Evolutionary conservation across 2,329 filamentous ascomycete species (phyloP).

Genomic region (Alternaria postmessia): DNA sequence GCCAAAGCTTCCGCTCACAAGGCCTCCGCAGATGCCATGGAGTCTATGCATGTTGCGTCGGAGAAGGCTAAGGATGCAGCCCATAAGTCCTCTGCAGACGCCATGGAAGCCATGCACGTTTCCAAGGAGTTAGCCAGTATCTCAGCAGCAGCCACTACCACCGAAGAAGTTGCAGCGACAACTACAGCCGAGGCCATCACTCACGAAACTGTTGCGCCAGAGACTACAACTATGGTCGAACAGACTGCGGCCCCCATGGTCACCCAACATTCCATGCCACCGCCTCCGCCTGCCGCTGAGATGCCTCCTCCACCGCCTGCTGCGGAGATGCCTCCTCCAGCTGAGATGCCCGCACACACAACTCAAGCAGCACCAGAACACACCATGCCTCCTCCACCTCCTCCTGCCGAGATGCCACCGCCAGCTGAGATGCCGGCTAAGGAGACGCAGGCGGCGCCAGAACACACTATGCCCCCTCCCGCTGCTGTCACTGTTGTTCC

Average conservation of each 20-base stretch:
- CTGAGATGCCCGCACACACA: slow-evolving; percentile 3
- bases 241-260: slow-evolving; percentile 3
- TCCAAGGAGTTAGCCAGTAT: slow-evolving; percentile 17
- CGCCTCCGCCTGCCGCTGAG: background rate
- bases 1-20: slow-evolving; percentile 21
- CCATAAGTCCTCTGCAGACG: slow-evolving; percentile 20
- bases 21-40: slow-evolving; percentile 21
- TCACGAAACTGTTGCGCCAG: slow-evolving; percentile 10
- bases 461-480: slow-evolving; percentile 6
- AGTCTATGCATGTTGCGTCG: slow-evolving; percentile 20
- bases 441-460: slow-evolving; percentile 1
- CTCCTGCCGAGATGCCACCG: background rate
- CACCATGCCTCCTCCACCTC: background rate
- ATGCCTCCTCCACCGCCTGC: background rate
- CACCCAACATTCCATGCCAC: slow-evolving; percentile 1
- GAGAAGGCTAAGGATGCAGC: slow-evolving; percentile 18
- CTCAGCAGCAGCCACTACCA: slow-evolving; percentile 8
- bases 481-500: background rate
- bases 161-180: slow-evolving; percentile 5
- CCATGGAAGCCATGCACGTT: slow-evolving; percentile 24
- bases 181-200: slow-evolving; percentile 13
- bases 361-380: slow-evolving; percentile 1
- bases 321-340: background rate
- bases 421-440: slow-evolving; percentile 6
- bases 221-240: slow-evolving; percentile 3